Evolutionary conservation across 306 rosid species (phyloP).

Genomic region (Gastrolobium bilobum): DNA sequence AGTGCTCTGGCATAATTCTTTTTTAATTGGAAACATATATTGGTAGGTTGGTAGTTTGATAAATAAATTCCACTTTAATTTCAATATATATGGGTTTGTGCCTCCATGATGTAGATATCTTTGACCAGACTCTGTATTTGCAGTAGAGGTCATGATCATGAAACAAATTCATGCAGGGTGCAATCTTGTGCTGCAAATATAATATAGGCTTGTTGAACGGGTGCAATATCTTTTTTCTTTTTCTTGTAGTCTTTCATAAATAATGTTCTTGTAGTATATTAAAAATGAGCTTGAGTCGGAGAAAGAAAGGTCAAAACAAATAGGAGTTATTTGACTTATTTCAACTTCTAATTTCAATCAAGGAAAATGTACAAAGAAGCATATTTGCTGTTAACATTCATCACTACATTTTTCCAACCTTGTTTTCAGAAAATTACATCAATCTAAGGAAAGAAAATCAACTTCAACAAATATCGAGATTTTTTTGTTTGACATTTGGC

Average conservation of each 20-base stretch:
- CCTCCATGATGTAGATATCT: neutral
- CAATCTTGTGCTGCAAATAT: neutral
- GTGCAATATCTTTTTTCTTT: neutral
- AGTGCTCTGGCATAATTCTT: neutral
- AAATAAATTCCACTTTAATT: neutral
- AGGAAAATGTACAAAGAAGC: neutral
- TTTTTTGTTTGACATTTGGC: conserved; percentile 27
- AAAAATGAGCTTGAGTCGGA: neutral
- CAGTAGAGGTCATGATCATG: neutral
- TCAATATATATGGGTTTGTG: neutral
- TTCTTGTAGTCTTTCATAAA: neutral
- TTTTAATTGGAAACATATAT: neutral
- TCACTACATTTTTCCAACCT: conserved; percentile 3
- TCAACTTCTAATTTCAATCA: neutral
- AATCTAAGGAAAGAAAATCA: conserved; percentile 14
- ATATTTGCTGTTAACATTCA: neutral
- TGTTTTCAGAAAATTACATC: conserved; percentile 14
- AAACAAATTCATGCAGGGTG: neutral
- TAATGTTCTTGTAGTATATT: neutral
- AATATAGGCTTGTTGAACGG: neutral
- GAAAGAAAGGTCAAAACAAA: neutral
- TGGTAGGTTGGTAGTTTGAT: conserved; percentile 27
- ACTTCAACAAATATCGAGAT: neutral
- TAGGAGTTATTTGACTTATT: neutral
- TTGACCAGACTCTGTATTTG: neutral